Evolutionary conservation across 345 rosid genomes (phyloP).

Genomic region (Lepidium aucheri): DNA sequence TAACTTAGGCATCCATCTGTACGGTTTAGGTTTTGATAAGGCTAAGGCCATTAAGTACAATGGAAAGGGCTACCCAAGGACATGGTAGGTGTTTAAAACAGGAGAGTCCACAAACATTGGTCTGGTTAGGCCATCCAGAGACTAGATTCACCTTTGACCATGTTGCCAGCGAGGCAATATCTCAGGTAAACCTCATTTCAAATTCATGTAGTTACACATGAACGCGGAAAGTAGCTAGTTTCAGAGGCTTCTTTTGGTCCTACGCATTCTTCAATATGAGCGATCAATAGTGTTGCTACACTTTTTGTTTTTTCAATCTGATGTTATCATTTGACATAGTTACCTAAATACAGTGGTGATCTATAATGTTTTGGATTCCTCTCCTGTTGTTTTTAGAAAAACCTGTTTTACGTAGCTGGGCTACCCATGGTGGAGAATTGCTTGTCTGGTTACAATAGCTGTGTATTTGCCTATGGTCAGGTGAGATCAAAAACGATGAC

Average conservation of each 20-base stretch:
- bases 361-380: slow-evolving; percentile 6
- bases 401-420: slow-evolving; percentile 68
- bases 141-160: slow-evolving; percentile 93
- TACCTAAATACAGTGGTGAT: not conserved
- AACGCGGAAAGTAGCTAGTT: not conserved
- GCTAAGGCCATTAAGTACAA: slow-evolving; percentile 56
- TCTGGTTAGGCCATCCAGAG: slow-evolving; percentile 89
- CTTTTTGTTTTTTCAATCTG: not conserved
- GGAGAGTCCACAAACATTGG: slow-evolving; percentile 63
- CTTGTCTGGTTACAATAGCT: slow-evolving; percentile 88
- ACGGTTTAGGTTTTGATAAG: slow-evolving; percentile 70
- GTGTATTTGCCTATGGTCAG: slow-evolving; percentile 97
- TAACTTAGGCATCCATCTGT: not conserved
- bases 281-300: not conserved
- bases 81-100: slow-evolving; percentile 62
- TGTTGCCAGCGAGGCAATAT: slow-evolving; percentile 66
- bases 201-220: not conserved
- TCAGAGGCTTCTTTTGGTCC: not conserved
- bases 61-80: slow-evolving; percentile 67
- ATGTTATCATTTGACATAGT: not conserved
- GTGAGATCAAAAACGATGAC: slow-evolving; percentile 27
- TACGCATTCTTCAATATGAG: not conserved
- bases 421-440: slow-evolving; percentile 96
- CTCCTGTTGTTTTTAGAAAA: slow-evolving; percentile 41
- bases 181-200: slow-evolving; percentile 48